A percentile compares a stretch with the other conserved stretches of the same genome.
phyloP scores from a whole-genome alignment of 2,329 filamentous ascomycete genomes.

The Monilinia polystroma region DNA sequence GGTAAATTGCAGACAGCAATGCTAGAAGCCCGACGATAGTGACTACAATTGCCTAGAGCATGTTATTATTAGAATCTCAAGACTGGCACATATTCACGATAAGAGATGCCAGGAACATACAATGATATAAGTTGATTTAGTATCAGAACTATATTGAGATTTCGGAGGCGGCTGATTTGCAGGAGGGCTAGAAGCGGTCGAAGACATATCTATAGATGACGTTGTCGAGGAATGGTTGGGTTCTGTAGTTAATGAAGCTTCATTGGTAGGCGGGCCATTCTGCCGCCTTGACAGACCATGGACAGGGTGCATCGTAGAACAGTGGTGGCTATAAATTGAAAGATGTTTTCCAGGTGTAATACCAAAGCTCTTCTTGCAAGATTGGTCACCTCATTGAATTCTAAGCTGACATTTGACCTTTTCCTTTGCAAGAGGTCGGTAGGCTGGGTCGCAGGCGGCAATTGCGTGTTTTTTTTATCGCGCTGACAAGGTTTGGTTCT shows the following conservation, averaged over 20 bases:
- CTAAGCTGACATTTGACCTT: slow-evolving; percentile 14
- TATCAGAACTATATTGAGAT: not conserved
- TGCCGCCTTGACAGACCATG: slow-evolving; percentile 19
- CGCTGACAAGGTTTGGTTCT: slow-evolving; percentile 14
- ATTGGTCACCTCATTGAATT: slow-evolving; percentile 22
- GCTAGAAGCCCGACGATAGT: slow-evolving; percentile 29
- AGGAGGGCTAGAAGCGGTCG: not conserved
- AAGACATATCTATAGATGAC: not conserved
- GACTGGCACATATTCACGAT: not conserved
- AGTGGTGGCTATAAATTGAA: slow-evolving; percentile 10
- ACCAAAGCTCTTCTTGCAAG: slow-evolving; percentile 15
- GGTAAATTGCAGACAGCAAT: slow-evolving; percentile 28
- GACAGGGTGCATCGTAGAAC: slow-evolving; percentile 18
- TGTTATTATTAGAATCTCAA: not conserved
- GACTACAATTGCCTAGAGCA: slow-evolving; percentile 24
- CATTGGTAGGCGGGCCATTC: slow-evolving; percentile 14
- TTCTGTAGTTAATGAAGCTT: slow-evolving; percentile 11
- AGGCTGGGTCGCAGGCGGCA: slow-evolving; percentile 14
- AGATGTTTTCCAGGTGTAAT: slow-evolving; percentile 3
- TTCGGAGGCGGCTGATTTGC: not conserved
- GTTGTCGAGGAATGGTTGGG: slow-evolving; percentile 6
- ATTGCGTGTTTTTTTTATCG: slow-evolving; percentile 18
- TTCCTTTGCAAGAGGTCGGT: not conserved
- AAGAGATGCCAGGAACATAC: slow-evolving; percentile 13
- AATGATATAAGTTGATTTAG: slow-evolving; percentile 18